Conservation (phyloP, 2,329 filamentous ascomycete species). For the Botrytis aclada region DNA sequence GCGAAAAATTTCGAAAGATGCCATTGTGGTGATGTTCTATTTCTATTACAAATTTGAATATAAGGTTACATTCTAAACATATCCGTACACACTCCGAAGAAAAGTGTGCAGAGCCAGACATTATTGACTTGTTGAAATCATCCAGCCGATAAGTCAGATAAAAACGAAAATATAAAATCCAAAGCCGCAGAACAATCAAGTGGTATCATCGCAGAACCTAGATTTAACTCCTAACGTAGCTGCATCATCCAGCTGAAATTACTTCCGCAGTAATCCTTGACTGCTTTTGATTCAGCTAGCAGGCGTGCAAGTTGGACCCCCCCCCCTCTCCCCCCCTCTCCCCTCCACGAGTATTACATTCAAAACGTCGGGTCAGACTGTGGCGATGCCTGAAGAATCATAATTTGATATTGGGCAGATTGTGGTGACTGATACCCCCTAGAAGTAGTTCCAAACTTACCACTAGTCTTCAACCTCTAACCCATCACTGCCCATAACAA, state of each 20-base stretch:
- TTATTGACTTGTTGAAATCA: not conserved
- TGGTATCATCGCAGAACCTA: not conserved
- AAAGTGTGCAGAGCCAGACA: not conserved
- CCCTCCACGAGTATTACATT: no score
- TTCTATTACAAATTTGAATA: not conserved
- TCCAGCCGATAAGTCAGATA: not conserved
- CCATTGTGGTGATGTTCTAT: not conserved
- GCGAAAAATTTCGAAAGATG: not conserved
- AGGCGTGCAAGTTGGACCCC: no score
- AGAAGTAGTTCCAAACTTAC: not conserved
- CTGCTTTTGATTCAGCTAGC: not conserved
- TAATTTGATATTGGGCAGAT: not conserved
- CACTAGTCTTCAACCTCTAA: slow-evolving; percentile 13
- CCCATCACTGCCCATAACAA: slow-evolving; percentile 62
- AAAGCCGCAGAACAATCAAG: not conserved
- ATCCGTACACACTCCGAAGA: not conserved
- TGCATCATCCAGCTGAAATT: not conserved
- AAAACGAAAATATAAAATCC: not conserved
- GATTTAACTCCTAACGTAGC: not conserved
- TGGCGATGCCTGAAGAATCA: not conserved
- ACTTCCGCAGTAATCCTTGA: not conserved
- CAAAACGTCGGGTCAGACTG: not conserved
- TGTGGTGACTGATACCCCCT: not conserved
- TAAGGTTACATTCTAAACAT: not conserved
- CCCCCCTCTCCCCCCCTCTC: no score